These are phyloP conservation scores for Tylopilus sp. DNA, from an alignment of 768 basidiomycete species.

Conservation along the genomic window DNA sequence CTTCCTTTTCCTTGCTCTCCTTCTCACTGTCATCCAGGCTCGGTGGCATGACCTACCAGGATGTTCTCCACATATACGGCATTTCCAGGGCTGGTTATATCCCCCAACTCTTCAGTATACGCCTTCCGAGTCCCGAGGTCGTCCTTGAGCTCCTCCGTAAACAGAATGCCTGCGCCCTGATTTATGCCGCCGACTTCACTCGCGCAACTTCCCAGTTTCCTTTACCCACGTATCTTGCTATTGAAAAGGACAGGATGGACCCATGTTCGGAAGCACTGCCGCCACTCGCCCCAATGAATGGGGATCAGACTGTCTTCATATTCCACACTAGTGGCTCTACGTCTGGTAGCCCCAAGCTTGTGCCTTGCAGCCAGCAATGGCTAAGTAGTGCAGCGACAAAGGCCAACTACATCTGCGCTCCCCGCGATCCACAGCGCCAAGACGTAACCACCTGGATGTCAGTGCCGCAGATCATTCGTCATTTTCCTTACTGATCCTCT, in stretches of 20 bases:
- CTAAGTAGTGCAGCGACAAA: conserved; percentile 59
- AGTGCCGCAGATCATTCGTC: conserved; percentile 31
- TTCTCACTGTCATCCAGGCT: conserved; percentile 45
- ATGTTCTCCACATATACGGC: conserved; percentile 71
- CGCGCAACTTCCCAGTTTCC: conserved; percentile 42
- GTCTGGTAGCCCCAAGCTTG: conserved; percentile 79
- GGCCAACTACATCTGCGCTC: conserved; percentile 48
- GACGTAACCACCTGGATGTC: conserved; percentile 76
- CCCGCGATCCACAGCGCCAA: conserved; percentile 47
- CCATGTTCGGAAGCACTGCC: conserved; percentile 40
- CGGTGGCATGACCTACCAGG: conserved; percentile 66
- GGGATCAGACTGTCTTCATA: conserved; percentile 53
- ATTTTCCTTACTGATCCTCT: conserved; percentile 32
- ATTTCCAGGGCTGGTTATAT: conserved; percentile 73
- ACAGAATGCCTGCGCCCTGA: conserved; percentile 59
- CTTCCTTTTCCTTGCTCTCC: neutral
- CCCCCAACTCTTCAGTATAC: conserved; percentile 74
- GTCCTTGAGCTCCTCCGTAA: conserved; percentile 66
- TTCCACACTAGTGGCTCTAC: conserved; percentile 84
- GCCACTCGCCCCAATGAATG: conserved; percentile 34
- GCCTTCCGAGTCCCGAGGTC: conserved; percentile 69
- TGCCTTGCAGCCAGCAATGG: conserved; percentile 69
- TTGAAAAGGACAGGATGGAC: conserved; percentile 38
- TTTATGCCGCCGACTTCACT: conserved; percentile 59
- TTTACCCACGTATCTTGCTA: conserved; percentile 46